These are phyloP conservation scores for Niveomyces coronatus DNA, from an alignment of 2,329 filamentous ascomycete genomes.

Conservation along the genomic window DNA sequence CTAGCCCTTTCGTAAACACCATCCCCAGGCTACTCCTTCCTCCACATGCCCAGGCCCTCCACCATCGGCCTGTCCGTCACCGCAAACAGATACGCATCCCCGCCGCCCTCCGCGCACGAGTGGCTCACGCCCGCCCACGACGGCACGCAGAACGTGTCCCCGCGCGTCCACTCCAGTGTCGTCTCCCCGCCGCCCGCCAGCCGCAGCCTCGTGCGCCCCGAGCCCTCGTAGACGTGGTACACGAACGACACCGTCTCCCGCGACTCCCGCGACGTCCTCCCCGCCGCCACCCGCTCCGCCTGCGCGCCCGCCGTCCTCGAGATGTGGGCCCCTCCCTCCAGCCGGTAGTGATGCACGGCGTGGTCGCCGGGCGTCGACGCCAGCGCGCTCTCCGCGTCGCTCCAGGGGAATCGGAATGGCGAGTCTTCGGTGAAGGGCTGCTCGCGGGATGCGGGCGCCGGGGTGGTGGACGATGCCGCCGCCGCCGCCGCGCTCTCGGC, in stretches of 20 bases:
- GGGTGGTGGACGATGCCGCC: slow-evolving; percentile 42
- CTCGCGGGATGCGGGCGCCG: slow-evolving; percentile 22
- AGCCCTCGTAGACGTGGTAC: slow-evolving; percentile 41
- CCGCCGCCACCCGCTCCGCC: slow-evolving; percentile 36
- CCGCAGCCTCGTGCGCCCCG: slow-evolving; percentile 31
- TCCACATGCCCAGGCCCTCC: slow-evolving; percentile 17
- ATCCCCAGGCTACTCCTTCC: background rate
- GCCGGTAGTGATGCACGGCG: slow-evolving; percentile 27
- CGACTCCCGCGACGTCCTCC: slow-evolving; percentile 20
- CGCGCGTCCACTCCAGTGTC: slow-evolving; percentile 31
- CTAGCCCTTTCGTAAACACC: background rate
- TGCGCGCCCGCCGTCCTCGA: slow-evolving; percentile 36
- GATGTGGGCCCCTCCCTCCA: slow-evolving; percentile 20
- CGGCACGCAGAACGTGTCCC: slow-evolving; percentile 44
- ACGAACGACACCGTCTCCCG: slow-evolving; percentile 40
- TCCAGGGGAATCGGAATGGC: slow-evolving; percentile 30
- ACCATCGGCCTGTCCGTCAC: slow-evolving; percentile 25
- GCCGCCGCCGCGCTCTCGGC: slow-evolving; percentile 38
- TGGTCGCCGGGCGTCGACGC: slow-evolving; percentile 21
- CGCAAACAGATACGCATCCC: slow-evolving; percentile 24
- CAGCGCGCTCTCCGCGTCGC: slow-evolving; percentile 27
- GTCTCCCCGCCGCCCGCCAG: slow-evolving; percentile 19
- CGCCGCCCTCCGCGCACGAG: slow-evolving; percentile 21
- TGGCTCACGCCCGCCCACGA: slow-evolving; percentile 41
- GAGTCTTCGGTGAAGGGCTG: background rate